These are phyloP conservation scores for Solanum tarijense DNA, from an alignment of 257 asterid species.

Conservation along the genomic window DNA sequence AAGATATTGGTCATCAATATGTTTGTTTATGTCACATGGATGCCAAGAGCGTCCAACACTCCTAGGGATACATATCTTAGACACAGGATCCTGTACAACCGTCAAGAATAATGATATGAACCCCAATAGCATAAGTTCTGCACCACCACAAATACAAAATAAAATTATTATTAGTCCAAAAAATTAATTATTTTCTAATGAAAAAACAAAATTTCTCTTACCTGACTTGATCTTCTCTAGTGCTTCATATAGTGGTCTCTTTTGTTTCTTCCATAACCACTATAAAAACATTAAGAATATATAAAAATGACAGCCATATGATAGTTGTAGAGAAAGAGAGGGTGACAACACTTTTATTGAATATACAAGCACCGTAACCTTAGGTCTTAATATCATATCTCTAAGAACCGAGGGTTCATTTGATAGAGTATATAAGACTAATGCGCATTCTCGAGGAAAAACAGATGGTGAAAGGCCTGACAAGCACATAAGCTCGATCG, in stretches of 20 bases:
- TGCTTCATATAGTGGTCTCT: slow-evolving; percentile 15
- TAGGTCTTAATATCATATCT: neutral
- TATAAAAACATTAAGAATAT: neutral
- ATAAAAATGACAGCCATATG: neutral
- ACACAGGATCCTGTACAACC: slow-evolving; percentile 1
- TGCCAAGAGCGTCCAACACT: slow-evolving; percentile 15
- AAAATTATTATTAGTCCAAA: neutral
- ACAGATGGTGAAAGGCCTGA: too few species aligned
- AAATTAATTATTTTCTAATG: neutral
- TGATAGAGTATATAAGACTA: too few species aligned
- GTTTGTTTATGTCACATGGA: slow-evolving; percentile 7
- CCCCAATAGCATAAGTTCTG: slow-evolving; percentile 21
- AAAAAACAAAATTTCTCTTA: neutral
- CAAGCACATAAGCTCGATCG: too few species aligned
- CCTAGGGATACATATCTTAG: slow-evolving; percentile 6
- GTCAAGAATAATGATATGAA: slow-evolving; percentile 18
- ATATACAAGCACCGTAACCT: neutral
- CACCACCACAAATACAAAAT: neutral
- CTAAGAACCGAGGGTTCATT: neutral
- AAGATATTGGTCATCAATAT: neutral
- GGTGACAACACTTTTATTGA: neutral
- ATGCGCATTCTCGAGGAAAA: too few species aligned
- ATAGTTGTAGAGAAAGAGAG: neutral
- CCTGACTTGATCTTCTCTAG: slow-evolving; percentile 23
- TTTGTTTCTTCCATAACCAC: slow-evolving; percentile 16